phyloP scores from a whole-genome alignment of 2,329 filamentous ascomycete species.

The Dactylonectria macrodidyma region DNA sequence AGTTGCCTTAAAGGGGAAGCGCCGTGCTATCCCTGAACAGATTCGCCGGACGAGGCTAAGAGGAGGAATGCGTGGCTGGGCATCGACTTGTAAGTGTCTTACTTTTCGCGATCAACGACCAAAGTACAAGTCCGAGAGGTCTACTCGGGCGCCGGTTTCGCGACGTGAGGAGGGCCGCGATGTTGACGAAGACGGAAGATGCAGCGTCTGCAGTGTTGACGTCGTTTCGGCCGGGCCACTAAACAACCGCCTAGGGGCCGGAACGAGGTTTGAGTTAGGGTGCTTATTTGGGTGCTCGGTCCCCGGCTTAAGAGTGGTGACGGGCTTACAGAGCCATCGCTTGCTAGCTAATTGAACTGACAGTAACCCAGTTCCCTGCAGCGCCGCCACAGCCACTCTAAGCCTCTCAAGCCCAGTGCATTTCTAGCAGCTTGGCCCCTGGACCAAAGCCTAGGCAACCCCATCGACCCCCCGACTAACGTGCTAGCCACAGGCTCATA shows the following conservation, averaged over 20 bases:
- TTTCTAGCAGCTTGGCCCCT: background rate
- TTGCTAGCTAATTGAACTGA: background rate
- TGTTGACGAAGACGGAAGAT: slow-evolving; percentile 5
- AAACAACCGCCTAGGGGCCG: background rate
- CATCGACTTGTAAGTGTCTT: slow-evolving; percentile 5
- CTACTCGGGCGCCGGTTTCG: background rate
- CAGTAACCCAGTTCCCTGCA: background rate
- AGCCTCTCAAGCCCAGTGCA: background rate
- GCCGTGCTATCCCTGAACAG: slow-evolving; percentile 18
- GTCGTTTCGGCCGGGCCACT: slow-evolving; percentile 7
- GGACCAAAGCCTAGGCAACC: background rate
- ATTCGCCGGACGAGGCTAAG: slow-evolving; percentile 14
- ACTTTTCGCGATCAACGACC: background rate
- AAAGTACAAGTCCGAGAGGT: background rate
- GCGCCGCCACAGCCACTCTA: background rate
- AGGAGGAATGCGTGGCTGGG: slow-evolving; percentile 8
- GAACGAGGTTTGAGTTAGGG: slow-evolving; percentile 20
- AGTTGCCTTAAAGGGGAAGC: slow-evolving; percentile 24
- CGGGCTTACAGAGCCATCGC: background rate
- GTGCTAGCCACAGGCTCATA: background rate
- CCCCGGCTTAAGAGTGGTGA: slow-evolving; percentile 3
- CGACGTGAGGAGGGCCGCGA: background rate
- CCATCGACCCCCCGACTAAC: background rate
- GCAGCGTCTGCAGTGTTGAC: slow-evolving; percentile 2
- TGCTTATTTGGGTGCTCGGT: slow-evolving; percentile 9